Conservation (phyloP, 768 basidiomycete genomes). For the Lactarius tabidus region DNA sequence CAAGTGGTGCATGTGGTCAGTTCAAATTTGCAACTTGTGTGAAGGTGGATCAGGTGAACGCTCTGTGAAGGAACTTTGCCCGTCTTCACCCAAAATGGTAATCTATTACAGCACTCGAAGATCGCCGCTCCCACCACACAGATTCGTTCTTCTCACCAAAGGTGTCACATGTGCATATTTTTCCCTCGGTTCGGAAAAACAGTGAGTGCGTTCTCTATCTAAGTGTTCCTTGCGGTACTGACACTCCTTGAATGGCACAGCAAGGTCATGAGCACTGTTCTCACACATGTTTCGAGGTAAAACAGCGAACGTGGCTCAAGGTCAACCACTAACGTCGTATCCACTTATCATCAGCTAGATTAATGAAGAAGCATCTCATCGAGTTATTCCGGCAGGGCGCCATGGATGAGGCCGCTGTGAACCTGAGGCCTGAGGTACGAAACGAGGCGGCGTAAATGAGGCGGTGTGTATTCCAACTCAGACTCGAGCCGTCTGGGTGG, state of each 20-base stretch:
- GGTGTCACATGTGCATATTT: constrained; percentile 2
- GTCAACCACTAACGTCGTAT: not conserved
- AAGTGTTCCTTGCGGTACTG: not conserved
- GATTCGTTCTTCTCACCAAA: not conserved
- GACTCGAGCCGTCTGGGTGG: not conserved
- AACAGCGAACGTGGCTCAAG: not conserved
- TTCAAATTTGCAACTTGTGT: not conserved
- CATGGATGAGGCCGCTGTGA: not conserved
- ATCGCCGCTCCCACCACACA: constrained; percentile 1
- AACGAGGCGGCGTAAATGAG: not conserved
- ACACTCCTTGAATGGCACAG: not conserved
- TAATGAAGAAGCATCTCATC: not conserved
- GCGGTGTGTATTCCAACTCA: not conserved
- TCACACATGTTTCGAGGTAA: not conserved
- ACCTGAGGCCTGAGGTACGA: not conserved
- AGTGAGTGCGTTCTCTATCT: not conserved
- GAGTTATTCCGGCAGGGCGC: not conserved
- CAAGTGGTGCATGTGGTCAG: not conserved
- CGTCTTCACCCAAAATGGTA: not conserved
- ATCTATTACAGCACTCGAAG: not conserved
- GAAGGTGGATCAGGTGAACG: not conserved
- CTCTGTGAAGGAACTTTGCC: not conserved
- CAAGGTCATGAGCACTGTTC: not conserved
- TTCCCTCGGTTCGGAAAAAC: not conserved
- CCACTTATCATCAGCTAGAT: not conserved